Percentiles rank a stretch among this genome's conserved stretches.
phyloP scores from a whole-genome alignment of 2,329 filamentous ascomycete species.

The Neofusicoccum umdonicola region DNA sequence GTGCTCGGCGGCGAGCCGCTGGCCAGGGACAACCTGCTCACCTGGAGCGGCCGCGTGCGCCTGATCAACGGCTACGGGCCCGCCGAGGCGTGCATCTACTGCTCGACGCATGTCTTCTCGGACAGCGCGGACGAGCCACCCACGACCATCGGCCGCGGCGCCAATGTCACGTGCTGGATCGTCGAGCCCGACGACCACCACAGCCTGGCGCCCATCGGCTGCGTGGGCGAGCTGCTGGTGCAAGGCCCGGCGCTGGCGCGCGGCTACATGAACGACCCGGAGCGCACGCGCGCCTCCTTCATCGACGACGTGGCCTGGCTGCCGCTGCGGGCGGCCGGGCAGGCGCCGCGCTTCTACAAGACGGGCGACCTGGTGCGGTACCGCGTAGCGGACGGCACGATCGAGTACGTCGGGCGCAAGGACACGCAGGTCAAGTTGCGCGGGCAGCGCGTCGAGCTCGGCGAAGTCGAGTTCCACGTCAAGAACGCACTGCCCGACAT shows the following conservation, averaged over 20 bases:
- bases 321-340: too few relatives aligned
- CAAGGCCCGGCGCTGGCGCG: slow-evolving; percentile 35
- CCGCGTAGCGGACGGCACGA: slow-evolving; percentile 32
- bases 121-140: not conserved
- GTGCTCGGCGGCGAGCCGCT: slow-evolving; percentile 34
- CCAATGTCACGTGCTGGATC: slow-evolving; percentile 26
- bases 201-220: slow-evolving; percentile 32
- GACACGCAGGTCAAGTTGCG: slow-evolving; percentile 41
- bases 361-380: slow-evolving; percentile 34
- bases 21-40: not conserved
- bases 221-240: slow-evolving; percentile 34
- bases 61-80: slow-evolving; percentile 5
- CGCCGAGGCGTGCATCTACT: not conserved
- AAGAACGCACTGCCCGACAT: slow-evolving; percentile 16
- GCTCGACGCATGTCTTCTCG: not conserved
- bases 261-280: slow-evolving; percentile 33
- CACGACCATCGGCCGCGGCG: not conserved
- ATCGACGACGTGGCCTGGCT: slow-evolving; percentile 30
- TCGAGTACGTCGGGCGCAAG: slow-evolving; percentile 36
- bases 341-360: slow-evolving; percentile 27
- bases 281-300: slow-evolving; percentile 30
- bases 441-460: slow-evolving; percentile 46
- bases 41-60: not conserved
- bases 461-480: slow-evolving; percentile 46
- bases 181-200: slow-evolving; percentile 32